Evolutionary conservation across 176 grass and related monocot species (phyloP), one percentile per base, ranked within the genome.

Genomic region (Carex kokanica): DNA sequence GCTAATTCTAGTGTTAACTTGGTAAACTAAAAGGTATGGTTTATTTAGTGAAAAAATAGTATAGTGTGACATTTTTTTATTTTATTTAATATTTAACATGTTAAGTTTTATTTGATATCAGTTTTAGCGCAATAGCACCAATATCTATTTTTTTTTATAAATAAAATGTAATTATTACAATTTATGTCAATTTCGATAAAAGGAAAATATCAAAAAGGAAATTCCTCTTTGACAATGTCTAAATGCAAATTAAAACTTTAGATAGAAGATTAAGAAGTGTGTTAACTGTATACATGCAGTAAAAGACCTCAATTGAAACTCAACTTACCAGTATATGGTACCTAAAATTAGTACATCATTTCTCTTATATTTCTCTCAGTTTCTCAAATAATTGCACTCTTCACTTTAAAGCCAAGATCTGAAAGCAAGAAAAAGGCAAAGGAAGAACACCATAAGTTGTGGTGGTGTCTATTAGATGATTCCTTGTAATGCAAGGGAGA

Each of bases 401-500:
- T 78, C 25, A 78, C 73, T 81, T 81, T 62, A 61, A 62, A 63
- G 59, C 31, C 3, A 63, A 81, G 78, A 45, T 81, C 59, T 62
- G 78, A 80, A 80, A 59, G 57, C 31, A 79, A 38, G 45, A 16
- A 13, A 78, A 78, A 60, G 78, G 54, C 38, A 81, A 61, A 60
- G 9, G 52, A 62, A 62, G 11, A 62, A 41, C 41, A 43, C 40
- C 40, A 43, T 40, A 25, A 80, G 16, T 23, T 43, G 59, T 81
- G 78, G 58, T 45, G 78, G 58, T 45, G 78, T 43, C 59, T 47
- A 40, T 58, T 81, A 81, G 58, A 51, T 65, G 61, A 82, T 82
- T 65, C 60, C 80, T 82, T 82, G 80, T 82, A 67, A 82, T 82
- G 80, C 80, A 82, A 82, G 80, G 60, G 61, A 68, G 47, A 68